A percentile compares a stretch with the other conserved stretches of the same genome.
These are phyloP conservation scores for Alternaria metachromatica DNA, from an alignment of 2,329 filamentous ascomycete genomes.

Conservation along the genomic window DNA sequence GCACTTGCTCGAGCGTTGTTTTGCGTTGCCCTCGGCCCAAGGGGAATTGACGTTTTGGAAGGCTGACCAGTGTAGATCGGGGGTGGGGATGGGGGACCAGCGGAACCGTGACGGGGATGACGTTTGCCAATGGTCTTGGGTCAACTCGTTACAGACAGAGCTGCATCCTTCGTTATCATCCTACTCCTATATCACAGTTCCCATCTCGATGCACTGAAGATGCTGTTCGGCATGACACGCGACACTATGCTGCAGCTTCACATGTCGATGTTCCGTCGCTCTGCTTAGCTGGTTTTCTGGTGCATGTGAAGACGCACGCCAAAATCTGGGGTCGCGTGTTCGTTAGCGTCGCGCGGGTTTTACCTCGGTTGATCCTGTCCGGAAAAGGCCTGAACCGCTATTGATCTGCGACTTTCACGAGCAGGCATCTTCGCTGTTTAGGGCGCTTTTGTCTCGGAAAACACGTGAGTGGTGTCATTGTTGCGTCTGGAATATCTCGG, in stretches of 20 bases:
- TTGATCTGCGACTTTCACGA: constrained; percentile 12
- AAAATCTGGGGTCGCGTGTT: constrained; percentile 18
- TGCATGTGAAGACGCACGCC: constrained; percentile 41
- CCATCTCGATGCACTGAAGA: background rate
- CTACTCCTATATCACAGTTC: background rate
- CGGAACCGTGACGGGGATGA: constrained; percentile 38
- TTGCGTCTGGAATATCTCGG: constrained; percentile 2
- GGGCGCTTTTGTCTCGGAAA: background rate
- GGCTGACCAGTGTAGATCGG: constrained; percentile 31
- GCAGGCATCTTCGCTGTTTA: background rate
- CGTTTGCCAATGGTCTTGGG: constrained; percentile 45
- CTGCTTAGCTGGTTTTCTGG: constrained; percentile 12
- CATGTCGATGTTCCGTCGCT: constrained; percentile 28
- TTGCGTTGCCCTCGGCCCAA: constrained; percentile 43
- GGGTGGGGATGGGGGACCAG: constrained; percentile 30
- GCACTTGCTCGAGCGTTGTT: constrained; percentile 12
- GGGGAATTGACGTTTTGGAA: constrained; percentile 28
- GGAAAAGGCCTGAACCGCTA: constrained; percentile 19
- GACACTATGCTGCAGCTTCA: constrained; percentile 34
- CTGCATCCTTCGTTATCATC: background rate
- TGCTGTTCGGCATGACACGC: constrained; percentile 21
- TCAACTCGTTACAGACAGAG: constrained; percentile 5
- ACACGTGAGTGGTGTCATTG: constrained; percentile 9
- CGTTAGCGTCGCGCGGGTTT: constrained; percentile 11
- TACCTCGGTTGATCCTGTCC: constrained; percentile 21